Evolutionary conservation across 225 moss, liverwort and hornwort genomes (phyloP), one percentile per base, ranked within the genome.

Genomic region (Antitrichia curtipendula): DNA sequence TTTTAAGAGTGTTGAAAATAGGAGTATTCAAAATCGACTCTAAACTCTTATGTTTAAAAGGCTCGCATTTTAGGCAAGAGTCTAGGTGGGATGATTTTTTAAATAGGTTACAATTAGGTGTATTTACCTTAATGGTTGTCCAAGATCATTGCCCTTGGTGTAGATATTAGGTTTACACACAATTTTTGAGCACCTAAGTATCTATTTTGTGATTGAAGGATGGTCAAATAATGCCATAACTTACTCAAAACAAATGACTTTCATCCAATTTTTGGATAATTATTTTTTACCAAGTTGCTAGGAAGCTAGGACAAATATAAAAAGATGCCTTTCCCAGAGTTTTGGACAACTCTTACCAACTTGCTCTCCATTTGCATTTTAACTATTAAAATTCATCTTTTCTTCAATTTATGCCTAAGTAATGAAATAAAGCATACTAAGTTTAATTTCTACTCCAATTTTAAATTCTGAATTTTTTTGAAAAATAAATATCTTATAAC

Each of bases 121-220:
- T 5, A 41, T 4, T 69, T 69, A 13, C 15, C 0, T 41, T 25
- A 24, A 22, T 38, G 11, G 9, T 63, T 63, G 32, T 34, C 1
- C 17, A 63, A 63, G 3, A 12, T 66, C 66, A n/a, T 12, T 6
- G 2, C 2, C 20, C 11, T 65, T 36, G 6, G 20, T 19, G 17
- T 32, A 62, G 8, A 62, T 31, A 62, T 62, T 31, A 16, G 1
- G 11, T 65, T 20, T 66, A 20, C 4, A 38, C 21, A n/a, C 3
- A n/a, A 66, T 21, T 12, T 66, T 20, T n/a, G 3, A 65, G n/a
- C 1, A 0, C 1, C 2, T 3, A 0, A 65, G 1, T 36, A n/a
- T 10, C 10, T 6, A 65, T 36, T 65, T 65, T 65, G 20, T 65
- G 1, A 6, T 2, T 11, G 6, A 20, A 36, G 3, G 20, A 36